phyloP scores from a whole-genome alignment of 441 rosid genomes.

The Populus hybrid region DNA sequence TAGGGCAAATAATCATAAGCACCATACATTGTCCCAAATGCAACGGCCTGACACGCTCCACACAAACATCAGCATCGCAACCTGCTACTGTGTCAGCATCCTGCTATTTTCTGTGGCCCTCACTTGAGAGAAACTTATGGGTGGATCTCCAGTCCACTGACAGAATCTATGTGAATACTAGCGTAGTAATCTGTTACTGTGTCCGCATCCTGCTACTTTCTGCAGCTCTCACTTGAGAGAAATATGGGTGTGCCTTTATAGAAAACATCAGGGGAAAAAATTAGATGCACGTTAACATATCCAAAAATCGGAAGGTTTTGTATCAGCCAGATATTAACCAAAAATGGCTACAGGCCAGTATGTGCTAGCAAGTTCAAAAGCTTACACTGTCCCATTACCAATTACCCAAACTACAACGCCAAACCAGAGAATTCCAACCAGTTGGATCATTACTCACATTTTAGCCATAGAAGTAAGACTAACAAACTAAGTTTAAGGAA shows the following conservation, averaged over 20 bases:
- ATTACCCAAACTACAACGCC: neutral
- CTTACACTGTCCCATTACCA: neutral
- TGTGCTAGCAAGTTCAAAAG: neutral
- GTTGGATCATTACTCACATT: neutral
- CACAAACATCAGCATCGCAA: neutral
- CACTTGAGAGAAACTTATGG: constrained; percentile 56
- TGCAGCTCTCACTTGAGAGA: too few relatives aligned
- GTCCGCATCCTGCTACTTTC: constrained; percentile 83
- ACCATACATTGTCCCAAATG: neutral
- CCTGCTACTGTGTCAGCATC: constrained; percentile 19
- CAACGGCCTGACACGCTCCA: neutral
- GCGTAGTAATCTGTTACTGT: constrained; percentile 27
- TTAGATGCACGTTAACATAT: neutral
- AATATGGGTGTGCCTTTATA: constrained; percentile 56
- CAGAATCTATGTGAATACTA: neutral
- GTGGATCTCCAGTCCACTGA: neutral
- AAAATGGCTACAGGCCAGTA: too few relatives aligned
- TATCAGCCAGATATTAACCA: neutral
- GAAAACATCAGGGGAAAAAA: neutral
- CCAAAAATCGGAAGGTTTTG: neutral
- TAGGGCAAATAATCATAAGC: neutral
- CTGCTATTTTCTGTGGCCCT: constrained; percentile 81
- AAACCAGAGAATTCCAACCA: neutral
- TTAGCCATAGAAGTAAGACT: neutral
- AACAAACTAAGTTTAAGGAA: neutral